Base-by-base conservation (phyloP, 805 yeast species). In the Cyberlindnera maclurae region DNA sequence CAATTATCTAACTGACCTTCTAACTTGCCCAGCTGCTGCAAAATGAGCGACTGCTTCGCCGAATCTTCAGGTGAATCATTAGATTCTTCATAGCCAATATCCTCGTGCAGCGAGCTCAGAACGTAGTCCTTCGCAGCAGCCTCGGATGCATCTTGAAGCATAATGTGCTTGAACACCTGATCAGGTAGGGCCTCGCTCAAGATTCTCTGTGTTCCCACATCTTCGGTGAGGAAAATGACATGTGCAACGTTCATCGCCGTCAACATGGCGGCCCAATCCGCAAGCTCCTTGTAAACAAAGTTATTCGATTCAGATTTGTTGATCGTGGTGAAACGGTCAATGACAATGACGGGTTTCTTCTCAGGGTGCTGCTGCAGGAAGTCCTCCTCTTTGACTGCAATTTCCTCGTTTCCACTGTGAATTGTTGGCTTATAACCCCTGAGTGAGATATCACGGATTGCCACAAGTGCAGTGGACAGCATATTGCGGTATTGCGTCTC, bases 261-360 rank as follows among this genome's bases (percentile, higher is more conserved):
- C 44, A 93, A 63, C 51, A 72, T 69, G 0, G 93, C 79, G 0
- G 95, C 85, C 97, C 97, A 93, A 33, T 84, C 95, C 0, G 96
- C 83, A 11, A 93, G 51, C 48, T 77, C 80, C 44, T 75, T 73
- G 55, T 81, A 84, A 15, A 85, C 68, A 49, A 83, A 82, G 5
- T 79, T 73, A 50, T 82, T 76, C 4, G 69, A 63, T 38, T 73
- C 77, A 3, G 84, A 67, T 47, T 71, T 77, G 34, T 75, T 71
- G 26, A 74, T 62, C 1, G 71, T 61, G 22, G 71, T 65, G 58
- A 74, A 88, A 52, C 90, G 72, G 56, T 84, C 86, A 40, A 89
- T 76, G 2, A 89, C 90, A 46, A 89, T 69, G 2, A 89, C 86
- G 1, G 97, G 97, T 52, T 86, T 83, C 32, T 67, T 75, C 45